Evolutionary conservation across 306 rosid genomes (phyloP).

Genomic region (Hippophae tibetana): DNA sequence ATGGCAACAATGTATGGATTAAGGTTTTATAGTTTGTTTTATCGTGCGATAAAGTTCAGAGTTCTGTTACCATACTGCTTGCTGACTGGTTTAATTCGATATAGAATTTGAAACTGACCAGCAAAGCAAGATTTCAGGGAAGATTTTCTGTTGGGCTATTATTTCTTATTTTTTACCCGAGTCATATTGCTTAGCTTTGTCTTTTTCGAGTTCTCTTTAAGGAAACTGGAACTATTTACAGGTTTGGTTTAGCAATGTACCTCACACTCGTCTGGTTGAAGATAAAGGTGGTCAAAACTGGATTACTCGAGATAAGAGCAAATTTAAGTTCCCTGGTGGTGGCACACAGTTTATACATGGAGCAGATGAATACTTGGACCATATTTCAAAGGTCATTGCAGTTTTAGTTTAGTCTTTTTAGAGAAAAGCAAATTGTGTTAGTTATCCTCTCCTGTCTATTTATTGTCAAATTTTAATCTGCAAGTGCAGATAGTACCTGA

Average conservation of each 20-base stretch:
- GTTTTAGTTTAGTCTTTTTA: constrained; percentile 6
- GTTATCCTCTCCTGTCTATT: not conserved
- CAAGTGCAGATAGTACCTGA: constrained; percentile 62
- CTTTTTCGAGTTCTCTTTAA: constrained; percentile 7
- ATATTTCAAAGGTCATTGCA: constrained; percentile 56
- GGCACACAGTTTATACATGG: constrained; percentile 97
- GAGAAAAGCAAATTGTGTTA: constrained; percentile 5
- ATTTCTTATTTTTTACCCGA: not conserved
- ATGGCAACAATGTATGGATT: not conserved
- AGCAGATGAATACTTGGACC: constrained; percentile 80
- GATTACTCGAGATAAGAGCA: constrained; percentile 55
- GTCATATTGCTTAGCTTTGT: not conserved
- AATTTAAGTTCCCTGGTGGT: constrained; percentile 92
- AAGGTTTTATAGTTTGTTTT: not conserved
- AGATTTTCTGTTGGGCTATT: not conserved
- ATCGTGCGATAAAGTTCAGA: not conserved
- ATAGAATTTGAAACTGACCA: not conserved
- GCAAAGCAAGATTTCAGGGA: not conserved
- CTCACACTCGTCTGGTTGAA: constrained; percentile 85
- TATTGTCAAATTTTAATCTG: constrained; percentile 22
- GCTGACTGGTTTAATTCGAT: not conserved
- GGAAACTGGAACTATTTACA: constrained; percentile 14
- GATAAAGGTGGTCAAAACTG: constrained; percentile 98
- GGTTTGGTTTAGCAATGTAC: constrained; percentile 91
- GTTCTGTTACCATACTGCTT: not conserved